Conservation (phyloP, 768 basidiomycete species). For the Sarcodon sp. region DNA sequence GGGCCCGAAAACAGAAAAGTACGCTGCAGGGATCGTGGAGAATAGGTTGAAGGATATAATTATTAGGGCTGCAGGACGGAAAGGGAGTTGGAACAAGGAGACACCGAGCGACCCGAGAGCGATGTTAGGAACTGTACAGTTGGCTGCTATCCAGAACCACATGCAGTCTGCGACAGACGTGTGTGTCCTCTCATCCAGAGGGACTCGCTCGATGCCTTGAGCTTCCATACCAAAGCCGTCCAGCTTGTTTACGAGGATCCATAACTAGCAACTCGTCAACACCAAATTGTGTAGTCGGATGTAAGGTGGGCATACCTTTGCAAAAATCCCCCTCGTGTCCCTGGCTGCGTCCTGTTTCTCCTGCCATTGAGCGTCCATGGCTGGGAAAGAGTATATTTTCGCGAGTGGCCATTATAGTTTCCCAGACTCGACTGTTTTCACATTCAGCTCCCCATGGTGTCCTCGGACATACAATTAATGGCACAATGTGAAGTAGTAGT, state of each 20-base stretch:
- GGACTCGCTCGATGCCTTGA: constrained; percentile 22
- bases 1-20: constrained; percentile 24
- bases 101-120: constrained; percentile 24
- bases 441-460: too few relatives aligned
- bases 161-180: background rate
- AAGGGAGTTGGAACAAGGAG: constrained; percentile 18
- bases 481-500: too few relatives aligned
- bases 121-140: constrained; percentile 17
- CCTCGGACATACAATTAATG: too few relatives aligned
- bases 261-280: background rate
- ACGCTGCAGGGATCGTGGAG: constrained; percentile 17
- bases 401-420: too few relatives aligned
- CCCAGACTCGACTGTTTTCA: too few relatives aligned
- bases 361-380: too few relatives aligned
- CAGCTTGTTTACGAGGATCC: constrained; percentile 3
- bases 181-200: constrained; percentile 11
- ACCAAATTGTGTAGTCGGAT: too few relatives aligned
- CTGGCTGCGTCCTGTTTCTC: too few relatives aligned
- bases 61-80: constrained; percentile 20
- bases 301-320: too few relatives aligned
- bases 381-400: too few relatives aligned
- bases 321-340: too few relatives aligned
- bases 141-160: constrained; percentile 19
- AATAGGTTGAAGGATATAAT: constrained; percentile 29
- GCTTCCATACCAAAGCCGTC: constrained; percentile 20